Base-by-base conservation (phyloP, 75 land plant genomes). In the Selaginella tamariscina region DNA sequence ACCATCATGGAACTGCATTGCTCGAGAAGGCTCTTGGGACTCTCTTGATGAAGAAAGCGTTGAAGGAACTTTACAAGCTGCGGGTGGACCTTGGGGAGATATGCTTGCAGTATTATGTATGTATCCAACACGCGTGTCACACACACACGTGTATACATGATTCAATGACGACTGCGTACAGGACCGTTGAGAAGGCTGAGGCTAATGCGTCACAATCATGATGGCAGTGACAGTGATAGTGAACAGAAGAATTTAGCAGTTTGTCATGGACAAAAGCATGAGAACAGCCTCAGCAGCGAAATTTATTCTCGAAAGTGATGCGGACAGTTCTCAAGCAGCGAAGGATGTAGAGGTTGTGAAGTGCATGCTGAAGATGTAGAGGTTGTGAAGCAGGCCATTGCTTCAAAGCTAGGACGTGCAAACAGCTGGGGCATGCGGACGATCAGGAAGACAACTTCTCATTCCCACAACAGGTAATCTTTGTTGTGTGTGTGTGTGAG, bases 1-100 rank as follows among this genome's bases (percentile, higher is more conserved):
- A n/a, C 99, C 99, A 9, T 95, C 99, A 0, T 95, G 99, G 99
- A 95, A 95, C 56, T 76, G 83, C 73, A 80, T 95, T 67, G 97
- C 95, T 32, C 78, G 99, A 30, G 99, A 95, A 44, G 91, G 82
- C 63, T 95, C 99, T 2, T 74, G 82, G 59, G 99, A 97, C 18
- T 90, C 92, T 28, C 78, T 95, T 24, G 97, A 95, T 32, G 98
- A 93, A 55, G 98, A 85, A 0, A 55, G 71, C 18, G 64, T 79
- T 24, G 22, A 71, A 1, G 88, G 85, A 27, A 67, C 68, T 55
- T 1, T 77, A 13, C 72, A 73, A 32, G 33, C 67, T 49, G 32
- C 65, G 39, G 80, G 83, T 32, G 77, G 80, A 1, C 68, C 72
- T 33, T 78, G 71, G 65, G 82, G 68, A 21, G 77, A 80, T 1